Base-by-base conservation (phyloP, 768 basidiomycete genomes). In the Leucosporidium scottii region DNA sequence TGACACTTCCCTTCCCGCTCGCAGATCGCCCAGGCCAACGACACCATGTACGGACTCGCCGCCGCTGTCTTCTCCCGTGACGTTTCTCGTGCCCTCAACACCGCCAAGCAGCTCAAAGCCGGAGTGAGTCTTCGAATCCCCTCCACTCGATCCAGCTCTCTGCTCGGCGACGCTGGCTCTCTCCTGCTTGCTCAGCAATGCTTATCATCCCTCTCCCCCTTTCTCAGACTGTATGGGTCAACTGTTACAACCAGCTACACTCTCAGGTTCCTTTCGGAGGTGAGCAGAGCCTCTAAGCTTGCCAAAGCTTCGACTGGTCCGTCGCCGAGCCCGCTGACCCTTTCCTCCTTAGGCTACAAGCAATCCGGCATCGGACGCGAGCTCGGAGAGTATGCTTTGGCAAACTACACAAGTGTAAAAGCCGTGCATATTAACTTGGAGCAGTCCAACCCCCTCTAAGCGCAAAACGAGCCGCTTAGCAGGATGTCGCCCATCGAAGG, bases 11-110 rank as follows among this genome's bases (percentile, higher is more conserved):
- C 21, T 21, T 25, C 50, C 4, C 50, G 6, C 23, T 77, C 59
- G 15, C 39, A 44, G 39, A 75, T 82, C 71, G 65, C 56, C 23
- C 63, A 74, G 62, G 94, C 91, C 31, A 99, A 99, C 79, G 87
- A 94, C 76, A 87, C 89, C 0, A 75, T 81, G 56, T 72, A 93
- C 78, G 93, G 93, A 66, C 65, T 70, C 39, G 68, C 68, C 31
- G 86, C 89, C 3, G 88, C 88, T 12, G 85, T 98, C 62, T 96
- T 93, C 82, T 86, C 88, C 47, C 82, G 85, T 75, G 83, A 93
- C 78, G 78, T 94, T 80, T 85, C 83, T 71, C 83, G 87, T 31
- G 91, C 89, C 0, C 79, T 93, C 62, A 79, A 81, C 66, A 85
- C 86, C 3, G 88, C 90, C 12, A 86, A 90, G 76, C 82, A 79